Evolutionary conservation across 164 flowering plant genomes (phyloP).

Genomic region (Santalum album): DNA sequence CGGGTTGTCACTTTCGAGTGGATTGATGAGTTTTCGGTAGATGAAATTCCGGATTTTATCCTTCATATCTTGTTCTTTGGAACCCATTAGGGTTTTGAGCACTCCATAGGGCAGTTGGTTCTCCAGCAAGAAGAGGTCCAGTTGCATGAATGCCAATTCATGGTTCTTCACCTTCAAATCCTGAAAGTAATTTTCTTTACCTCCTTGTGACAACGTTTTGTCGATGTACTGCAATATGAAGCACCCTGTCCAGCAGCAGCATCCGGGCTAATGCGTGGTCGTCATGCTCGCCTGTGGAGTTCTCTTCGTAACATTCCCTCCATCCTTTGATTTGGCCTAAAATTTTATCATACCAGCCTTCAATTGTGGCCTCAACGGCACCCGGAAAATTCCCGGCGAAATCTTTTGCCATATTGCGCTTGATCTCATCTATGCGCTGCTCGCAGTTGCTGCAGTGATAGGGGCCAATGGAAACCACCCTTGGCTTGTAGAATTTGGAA

Average conservation of each 20-base stretch:
- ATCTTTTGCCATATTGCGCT: neutral
- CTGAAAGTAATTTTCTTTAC: too few species aligned
- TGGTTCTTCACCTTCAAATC: neutral
- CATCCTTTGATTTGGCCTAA: neutral
- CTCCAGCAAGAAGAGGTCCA: neutral
- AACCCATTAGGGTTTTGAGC: neutral
- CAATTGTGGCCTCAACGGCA: neutral
- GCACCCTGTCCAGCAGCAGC: neutral
- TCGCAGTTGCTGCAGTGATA: neutral
- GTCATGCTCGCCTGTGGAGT: neutral
- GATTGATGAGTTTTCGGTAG: too few species aligned
- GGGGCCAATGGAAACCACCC: neutral
- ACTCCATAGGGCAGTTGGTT: neutral
- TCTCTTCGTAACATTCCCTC: neutral
- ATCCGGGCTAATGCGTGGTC: neutral
- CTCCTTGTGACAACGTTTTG: neutral
- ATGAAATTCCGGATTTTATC: neutral
- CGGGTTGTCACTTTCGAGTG: too few species aligned
- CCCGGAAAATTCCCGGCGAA: neutral
- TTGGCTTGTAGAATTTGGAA: neutral
- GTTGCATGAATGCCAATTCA: neutral
- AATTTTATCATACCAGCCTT: neutral
- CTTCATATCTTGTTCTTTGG: neutral
- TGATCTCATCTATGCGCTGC: neutral
- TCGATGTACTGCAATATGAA: neutral